Conservation (phyloP, 192 early-diverging fungal genomes). For the Coemansia sp. region DNA sequence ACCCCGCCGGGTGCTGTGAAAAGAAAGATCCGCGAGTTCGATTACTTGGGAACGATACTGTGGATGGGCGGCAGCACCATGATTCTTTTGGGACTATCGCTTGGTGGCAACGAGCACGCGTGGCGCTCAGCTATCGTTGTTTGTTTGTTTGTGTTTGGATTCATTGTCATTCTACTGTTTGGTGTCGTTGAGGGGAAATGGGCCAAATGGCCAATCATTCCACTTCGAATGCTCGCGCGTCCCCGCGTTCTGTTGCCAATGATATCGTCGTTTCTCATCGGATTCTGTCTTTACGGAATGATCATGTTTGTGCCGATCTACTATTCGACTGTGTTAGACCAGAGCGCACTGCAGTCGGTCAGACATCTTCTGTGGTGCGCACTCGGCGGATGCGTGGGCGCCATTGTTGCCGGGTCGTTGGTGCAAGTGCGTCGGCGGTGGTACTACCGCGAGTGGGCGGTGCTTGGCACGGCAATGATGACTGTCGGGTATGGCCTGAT, state of each 20-base stretch:
- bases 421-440: slow-evolving; percentile 31
- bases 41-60: slow-evolving; percentile 58
- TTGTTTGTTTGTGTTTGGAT: slow-evolving; percentile 53
- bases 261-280: slow-evolving; percentile 40
- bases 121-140: slow-evolving; percentile 58
- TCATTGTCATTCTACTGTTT: slow-evolving; percentile 48
- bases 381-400: slow-evolving; percentile 29
- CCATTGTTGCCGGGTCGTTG: slow-evolving; percentile 28
- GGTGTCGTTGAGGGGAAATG: slow-evolving; percentile 59
- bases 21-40: slow-evolving; percentile 56
- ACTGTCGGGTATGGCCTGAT: slow-evolving; percentile 51
- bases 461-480: slow-evolving; percentile 41
- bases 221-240: slow-evolving; percentile 31
- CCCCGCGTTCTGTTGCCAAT: slow-evolving; percentile 33
- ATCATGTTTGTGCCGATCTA: slow-evolving; percentile 57
- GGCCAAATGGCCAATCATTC: slow-evolving; percentile 71
- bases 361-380: slow-evolving; percentile 41
- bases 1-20: slow-evolving; percentile 26
- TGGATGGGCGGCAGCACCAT: slow-evolving; percentile 56
- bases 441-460: slow-evolving; percentile 41
- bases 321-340: slow-evolving; percentile 37
- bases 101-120: slow-evolving; percentile 62
- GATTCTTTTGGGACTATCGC: slow-evolving; percentile 59
- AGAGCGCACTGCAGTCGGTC: slow-evolving; percentile 24
- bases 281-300: slow-evolving; percentile 50